Conservation (phyloP, 164 flowering plant species). For the Vitis amurensis region DNA sequence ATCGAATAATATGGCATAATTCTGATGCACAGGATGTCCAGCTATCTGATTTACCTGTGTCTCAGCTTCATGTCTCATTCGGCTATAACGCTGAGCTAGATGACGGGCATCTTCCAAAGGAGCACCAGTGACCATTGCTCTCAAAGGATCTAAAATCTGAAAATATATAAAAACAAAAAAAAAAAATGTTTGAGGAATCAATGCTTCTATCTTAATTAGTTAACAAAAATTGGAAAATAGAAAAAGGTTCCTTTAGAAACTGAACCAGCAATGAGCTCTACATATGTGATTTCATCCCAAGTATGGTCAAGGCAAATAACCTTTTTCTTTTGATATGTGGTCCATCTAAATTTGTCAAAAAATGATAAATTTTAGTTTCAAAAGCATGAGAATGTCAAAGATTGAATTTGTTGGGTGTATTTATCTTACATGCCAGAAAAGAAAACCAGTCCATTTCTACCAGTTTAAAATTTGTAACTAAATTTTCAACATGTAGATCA, state of each 20-base stretch:
- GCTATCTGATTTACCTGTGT: slow-evolving; percentile 53
- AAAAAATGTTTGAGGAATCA: background rate
- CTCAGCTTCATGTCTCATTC: slow-evolving; percentile 99
- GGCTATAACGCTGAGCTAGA: slow-evolving; percentile 98
- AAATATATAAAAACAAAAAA: slow-evolving; percentile 8
- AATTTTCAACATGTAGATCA: no score
- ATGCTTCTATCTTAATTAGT: background rate
- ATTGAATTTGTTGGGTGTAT: background rate
- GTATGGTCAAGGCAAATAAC: no score
- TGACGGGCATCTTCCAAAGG: slow-evolving; percentile 99
- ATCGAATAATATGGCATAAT: background rate
- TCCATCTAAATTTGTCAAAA: background rate
- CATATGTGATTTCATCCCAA: background rate
- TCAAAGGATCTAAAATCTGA: slow-evolving; percentile 86
- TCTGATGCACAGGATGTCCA: background rate
- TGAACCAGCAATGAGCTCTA: background rate
- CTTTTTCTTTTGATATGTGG: no score
- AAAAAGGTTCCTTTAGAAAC: background rate
- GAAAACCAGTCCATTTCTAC: background rate
- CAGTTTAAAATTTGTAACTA: no score
- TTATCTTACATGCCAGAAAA: background rate
- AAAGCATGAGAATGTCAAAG: background rate
- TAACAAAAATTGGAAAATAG: no score
- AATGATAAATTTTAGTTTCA: background rate
- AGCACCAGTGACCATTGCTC: slow-evolving; percentile 79